phyloP scores from a whole-genome alignment of 371 early-diverging fungal species.

The Circinella minor region DNA sequence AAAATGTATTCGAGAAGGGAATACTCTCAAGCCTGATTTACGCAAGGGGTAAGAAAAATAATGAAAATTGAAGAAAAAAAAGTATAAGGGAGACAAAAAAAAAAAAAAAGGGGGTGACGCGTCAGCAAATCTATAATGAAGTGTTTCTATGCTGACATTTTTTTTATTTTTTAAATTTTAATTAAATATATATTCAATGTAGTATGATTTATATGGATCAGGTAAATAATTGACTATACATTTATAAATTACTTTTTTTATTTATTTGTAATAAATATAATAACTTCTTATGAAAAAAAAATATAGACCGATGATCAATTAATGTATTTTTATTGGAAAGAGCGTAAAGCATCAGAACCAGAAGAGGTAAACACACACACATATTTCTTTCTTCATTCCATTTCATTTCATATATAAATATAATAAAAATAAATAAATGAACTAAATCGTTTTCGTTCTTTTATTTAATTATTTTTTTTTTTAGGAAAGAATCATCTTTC shows the following conservation, averaged over 20 bases:
- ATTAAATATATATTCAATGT: not conserved
- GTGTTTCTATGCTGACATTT: not conserved
- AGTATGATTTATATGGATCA: conserved; percentile 62
- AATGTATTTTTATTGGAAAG: conserved; percentile 82
- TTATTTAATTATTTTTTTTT: not conserved
- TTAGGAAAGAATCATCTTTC: conserved; percentile 77
- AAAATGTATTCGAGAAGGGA: conserved; percentile 71
- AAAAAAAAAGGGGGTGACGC: conserved; percentile 6
- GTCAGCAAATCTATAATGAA: conserved; percentile 13
- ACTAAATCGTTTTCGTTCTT: not conserved
- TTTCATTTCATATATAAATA: no score
- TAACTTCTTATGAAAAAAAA: no score
- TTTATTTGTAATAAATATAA: no score
- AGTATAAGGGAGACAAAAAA: not conserved
- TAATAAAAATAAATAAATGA: no score
- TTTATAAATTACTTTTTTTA: no score
- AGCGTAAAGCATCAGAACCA: conserved; percentile 49
- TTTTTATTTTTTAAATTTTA: not conserved
- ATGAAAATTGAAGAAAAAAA: no score
- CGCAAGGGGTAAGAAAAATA: conserved; percentile 64
- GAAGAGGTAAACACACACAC: conserved; percentile 54
- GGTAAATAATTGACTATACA: conserved; percentile 24
- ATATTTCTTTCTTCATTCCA: no score
- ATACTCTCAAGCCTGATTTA: conserved; percentile 69
- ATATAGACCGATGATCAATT: conserved; percentile 66